phyloP scores from a whole-genome alignment of 768 basidiomycete genomes.

The Ramaria sp. region DNA sequence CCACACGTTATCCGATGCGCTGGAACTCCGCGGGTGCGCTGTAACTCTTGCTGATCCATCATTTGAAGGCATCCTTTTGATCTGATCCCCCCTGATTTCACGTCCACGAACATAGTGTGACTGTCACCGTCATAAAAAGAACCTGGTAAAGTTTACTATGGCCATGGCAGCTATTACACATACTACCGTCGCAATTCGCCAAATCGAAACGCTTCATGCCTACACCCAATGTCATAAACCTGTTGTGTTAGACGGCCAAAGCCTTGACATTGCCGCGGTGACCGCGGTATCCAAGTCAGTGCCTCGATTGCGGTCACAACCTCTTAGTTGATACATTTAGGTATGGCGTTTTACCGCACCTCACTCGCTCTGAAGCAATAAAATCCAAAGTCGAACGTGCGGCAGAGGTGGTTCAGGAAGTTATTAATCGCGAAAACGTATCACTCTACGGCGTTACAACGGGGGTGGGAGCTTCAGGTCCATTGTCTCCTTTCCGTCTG shows the following conservation, averaged over 20 bases:
- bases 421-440: neutral
- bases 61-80: no score
- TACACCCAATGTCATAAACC: neutral
- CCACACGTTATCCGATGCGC: no score
- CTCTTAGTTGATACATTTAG: neutral
- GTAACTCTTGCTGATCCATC: no score
- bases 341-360: neutral
- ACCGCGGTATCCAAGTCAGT: neutral
- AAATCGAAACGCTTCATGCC: neutral
- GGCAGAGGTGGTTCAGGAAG: neutral
- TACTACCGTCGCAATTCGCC: neutral
- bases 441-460: slow-evolving; percentile 8
- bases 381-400: neutral
- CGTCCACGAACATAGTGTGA: no score
- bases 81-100: no score
- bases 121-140: no score
- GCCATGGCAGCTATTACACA: neutral
- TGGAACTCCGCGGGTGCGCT: no score
- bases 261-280: neutral
- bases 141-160: no score
- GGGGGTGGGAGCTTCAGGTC: slow-evolving; percentile 6
- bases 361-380: neutral
- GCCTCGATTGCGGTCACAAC: neutral
- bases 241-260: slow-evolving; percentile 1
- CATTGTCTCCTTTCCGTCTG: neutral